Percentiles rank a stretch among this genome's conserved stretches.
These are phyloP conservation scores for Teunomyces panamensis DNA, from an alignment of 805 yeast genomes.

Conservation along the genomic window DNA sequence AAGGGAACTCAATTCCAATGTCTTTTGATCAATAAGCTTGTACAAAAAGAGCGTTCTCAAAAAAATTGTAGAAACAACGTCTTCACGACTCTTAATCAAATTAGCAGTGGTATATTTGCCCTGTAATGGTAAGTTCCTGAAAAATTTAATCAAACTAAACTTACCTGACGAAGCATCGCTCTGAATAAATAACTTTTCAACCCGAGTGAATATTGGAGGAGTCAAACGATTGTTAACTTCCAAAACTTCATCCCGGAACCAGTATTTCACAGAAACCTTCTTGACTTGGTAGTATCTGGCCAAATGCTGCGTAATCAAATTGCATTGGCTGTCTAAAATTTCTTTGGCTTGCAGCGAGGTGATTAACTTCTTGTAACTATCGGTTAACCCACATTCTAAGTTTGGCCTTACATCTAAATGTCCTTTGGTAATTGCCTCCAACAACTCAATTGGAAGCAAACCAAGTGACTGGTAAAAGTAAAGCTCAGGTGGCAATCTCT, in stretches of 20 bases:
- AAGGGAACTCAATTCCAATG: conserved; percentile 46
- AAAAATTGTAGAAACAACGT: conserved; percentile 54
- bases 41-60: conserved; percentile 52
- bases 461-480: conserved; percentile 82
- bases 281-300: conserved; percentile 84
- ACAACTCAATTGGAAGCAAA: conserved; percentile 57
- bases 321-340: conserved; percentile 59
- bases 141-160: conserved; percentile 27
- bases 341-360: conserved; percentile 43
- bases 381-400: conserved; percentile 57
- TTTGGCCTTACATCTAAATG: conserved; percentile 61
- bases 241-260: conserved; percentile 47
- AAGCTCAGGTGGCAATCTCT: conserved; percentile 81
- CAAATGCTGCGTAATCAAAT: conserved; percentile 65
- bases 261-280: conserved; percentile 51
- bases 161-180: conserved; percentile 11
- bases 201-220: conserved; percentile 49
- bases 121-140: conserved; percentile 19
- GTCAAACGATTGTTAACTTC: conserved; percentile 51
- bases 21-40: conserved; percentile 45
- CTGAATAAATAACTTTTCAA: conserved; percentile 21
- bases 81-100: conserved; percentile 44
- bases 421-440: conserved; percentile 68
- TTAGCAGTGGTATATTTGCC: conserved; percentile 19
- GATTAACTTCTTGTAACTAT: conserved; percentile 57